These are phyloP conservation scores for Prosopis cineraria DNA, from an alignment of 306 rosid genomes.

Conservation along the genomic window DNA sequence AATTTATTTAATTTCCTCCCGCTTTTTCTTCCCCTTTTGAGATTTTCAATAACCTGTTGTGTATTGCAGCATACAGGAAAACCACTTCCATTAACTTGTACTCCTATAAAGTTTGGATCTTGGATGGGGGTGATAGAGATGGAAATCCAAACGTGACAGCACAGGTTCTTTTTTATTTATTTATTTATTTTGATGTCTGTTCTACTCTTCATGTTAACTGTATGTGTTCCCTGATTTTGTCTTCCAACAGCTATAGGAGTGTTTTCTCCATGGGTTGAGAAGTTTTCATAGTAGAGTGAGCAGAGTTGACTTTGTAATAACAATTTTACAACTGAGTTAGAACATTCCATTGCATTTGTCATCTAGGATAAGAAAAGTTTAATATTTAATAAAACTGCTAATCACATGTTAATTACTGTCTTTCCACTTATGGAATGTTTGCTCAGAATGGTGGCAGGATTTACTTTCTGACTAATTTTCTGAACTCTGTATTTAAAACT, in stretches of 20 bases:
- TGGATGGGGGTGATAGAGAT: slow-evolving; percentile 99
- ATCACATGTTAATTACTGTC: slow-evolving; percentile 10
- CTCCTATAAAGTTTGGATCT: slow-evolving; percentile 91
- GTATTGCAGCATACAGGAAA: slow-evolving; percentile 76
- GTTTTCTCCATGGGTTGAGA: slow-evolving; percentile 19
- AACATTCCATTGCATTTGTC: background rate
- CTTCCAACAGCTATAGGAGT: slow-evolving; percentile 20
- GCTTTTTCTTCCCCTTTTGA: no score
- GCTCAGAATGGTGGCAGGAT: slow-evolving; percentile 2
- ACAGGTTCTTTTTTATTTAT: slow-evolving; percentile 54
- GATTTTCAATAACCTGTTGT: background rate
- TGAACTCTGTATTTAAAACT: slow-evolving; percentile 3
- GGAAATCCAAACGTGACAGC: slow-evolving; percentile 95
- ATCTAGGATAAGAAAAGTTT: slow-evolving; percentile 7
- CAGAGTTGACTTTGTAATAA: slow-evolving; percentile 5
- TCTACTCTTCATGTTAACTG: slow-evolving; percentile 14
- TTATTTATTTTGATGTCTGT: background rate
- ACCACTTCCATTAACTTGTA: slow-evolving; percentile 89
- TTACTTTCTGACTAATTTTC: background rate
- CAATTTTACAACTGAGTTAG: background rate
- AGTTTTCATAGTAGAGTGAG: slow-evolving; percentile 14
- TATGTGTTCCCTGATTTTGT: slow-evolving; percentile 12
- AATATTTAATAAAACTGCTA: slow-evolving; percentile 1
- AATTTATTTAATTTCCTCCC: background rate
- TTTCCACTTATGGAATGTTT: slow-evolving; percentile 13